Percentiles rank a stretch among this genome's conserved stretches.
Conservation (phyloP, 1,284 basidiomycete genomes). For the Somion occarium region DNA sequence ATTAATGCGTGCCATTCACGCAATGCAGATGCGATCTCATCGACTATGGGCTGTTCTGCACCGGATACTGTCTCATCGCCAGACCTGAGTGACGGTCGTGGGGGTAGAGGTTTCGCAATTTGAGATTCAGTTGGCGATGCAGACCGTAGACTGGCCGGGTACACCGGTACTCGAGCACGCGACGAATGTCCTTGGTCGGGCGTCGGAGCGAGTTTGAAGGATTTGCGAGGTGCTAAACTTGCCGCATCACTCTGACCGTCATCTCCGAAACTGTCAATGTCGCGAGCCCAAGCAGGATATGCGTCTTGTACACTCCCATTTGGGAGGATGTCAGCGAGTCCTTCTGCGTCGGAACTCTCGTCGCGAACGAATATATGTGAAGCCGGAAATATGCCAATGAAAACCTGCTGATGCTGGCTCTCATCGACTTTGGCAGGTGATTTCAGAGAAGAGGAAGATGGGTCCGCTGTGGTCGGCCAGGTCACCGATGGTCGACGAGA, state of each 20-base stretch:
- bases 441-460: slow-evolving; percentile 41
- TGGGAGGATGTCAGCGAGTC: slow-evolving; percentile 68
- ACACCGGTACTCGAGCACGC: slow-evolving; percentile 64
- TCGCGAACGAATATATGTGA: slow-evolving; percentile 89
- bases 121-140: slow-evolving; percentile 63
- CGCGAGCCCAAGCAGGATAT: slow-evolving; percentile 35
- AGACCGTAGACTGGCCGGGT: slow-evolving; percentile 62
- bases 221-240: slow-evolving; percentile 35
- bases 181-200: slow-evolving; percentile 69
- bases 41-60: slow-evolving; percentile 82
- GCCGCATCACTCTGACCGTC: slow-evolving; percentile 57
- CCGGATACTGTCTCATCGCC: slow-evolving; percentile 89
- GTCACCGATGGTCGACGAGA: slow-evolving; percentile 64
- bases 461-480: slow-evolving; percentile 54
- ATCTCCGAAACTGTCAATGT: slow-evolving; percentile 60
- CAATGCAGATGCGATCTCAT: slow-evolving; percentile 95
- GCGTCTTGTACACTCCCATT: slow-evolving; percentile 34
- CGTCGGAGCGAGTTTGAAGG: slow-evolving; percentile 67
- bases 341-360: slow-evolving; percentile 85
- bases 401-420: slow-evolving; percentile 77
- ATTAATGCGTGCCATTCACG: slow-evolving; percentile 94
- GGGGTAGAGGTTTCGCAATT: slow-evolving; percentile 76
- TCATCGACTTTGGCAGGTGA: slow-evolving; percentile 61
- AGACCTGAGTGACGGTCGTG: slow-evolving; percentile 88
- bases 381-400: slow-evolving; percentile 94